Percentiles rank a stretch among this genome's conserved stretches.
Evolutionary conservation across 208 protist genomes (phyloP).

Genomic region (Herpetomonas tarakana): DNA sequence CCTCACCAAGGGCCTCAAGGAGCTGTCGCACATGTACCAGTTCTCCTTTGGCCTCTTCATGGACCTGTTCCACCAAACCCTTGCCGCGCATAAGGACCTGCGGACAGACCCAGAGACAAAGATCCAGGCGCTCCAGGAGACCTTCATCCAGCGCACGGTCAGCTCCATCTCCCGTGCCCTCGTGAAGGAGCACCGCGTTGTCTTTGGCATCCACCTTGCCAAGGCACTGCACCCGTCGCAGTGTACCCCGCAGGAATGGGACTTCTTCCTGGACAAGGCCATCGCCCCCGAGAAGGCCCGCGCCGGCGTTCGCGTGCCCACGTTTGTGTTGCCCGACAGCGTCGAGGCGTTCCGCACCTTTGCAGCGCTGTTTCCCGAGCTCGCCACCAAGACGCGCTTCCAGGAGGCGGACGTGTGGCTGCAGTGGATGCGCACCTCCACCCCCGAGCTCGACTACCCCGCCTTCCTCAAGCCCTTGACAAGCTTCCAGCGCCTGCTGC

Average conservation of each 20-base stretch:
- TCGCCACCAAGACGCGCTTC: constrained; percentile 66
- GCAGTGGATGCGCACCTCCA: constrained; percentile 85
- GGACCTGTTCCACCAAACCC: constrained; percentile 67
- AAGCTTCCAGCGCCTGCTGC: constrained; percentile 93
- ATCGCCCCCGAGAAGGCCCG: constrained; percentile 55
- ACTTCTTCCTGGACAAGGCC: constrained; percentile 88
- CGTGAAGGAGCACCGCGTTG: constrained; percentile 95
- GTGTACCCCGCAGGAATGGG: constrained; percentile 87
- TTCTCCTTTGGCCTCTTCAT: constrained; percentile 95
- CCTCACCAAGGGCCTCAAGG: constrained; percentile 83
- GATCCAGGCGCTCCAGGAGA: constrained; percentile 68
- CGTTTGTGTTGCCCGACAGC: constrained; percentile 88
- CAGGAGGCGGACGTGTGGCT: constrained; percentile 91
- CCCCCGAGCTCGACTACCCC: constrained; percentile 89
- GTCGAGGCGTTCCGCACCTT: constrained; percentile 74
- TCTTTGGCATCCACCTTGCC: constrained; percentile 95
- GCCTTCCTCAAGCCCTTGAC: constrained; percentile 87
- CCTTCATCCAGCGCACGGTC: constrained; percentile 86
- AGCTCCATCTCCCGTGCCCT: constrained; percentile 83
- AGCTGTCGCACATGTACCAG: constrained; percentile 97
- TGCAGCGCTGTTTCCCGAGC: constrained; percentile 67
- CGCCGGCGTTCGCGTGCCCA: constrained; percentile 70
- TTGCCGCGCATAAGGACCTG: constrained; percentile 60
- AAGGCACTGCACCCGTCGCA: constrained; percentile 65
- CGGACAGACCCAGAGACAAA: constrained; percentile 84